phyloP scores from a whole-genome alignment of 768 basidiomycete genomes.

The Russula sp. region DNA sequence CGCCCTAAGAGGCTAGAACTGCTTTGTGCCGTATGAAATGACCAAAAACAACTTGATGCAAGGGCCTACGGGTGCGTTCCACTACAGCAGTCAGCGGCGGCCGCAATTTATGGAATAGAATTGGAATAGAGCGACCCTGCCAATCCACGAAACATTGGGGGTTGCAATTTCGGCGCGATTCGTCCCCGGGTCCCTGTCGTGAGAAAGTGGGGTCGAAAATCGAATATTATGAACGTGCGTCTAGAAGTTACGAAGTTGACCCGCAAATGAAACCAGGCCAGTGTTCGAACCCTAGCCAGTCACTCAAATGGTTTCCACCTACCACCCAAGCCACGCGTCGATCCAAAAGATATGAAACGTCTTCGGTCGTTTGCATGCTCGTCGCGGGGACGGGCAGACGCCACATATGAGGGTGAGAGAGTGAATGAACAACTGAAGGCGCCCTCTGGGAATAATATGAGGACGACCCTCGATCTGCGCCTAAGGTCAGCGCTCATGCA shows the following conservation, averaged over 20 bases:
- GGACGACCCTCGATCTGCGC: too few relatives aligned
- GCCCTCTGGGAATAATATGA: background rate
- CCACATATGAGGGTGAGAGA: conserved; percentile 4
- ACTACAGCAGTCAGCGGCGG: background rate
- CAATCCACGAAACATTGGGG: background rate
- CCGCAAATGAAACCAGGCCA: background rate
- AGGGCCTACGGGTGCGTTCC: background rate
- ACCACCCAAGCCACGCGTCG: background rate
- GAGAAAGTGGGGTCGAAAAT: background rate
- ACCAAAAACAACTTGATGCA: background rate
- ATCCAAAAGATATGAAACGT: conserved; percentile 5
- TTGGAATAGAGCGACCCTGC: background rate
- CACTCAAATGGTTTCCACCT: background rate
- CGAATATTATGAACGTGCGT: background rate
- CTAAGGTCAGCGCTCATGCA: background rate
- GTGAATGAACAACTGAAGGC: background rate
- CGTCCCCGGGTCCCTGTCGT: background rate
- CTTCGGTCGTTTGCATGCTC: background rate
- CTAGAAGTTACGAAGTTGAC: background rate
- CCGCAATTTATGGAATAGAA: background rate
- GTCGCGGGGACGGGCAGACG: background rate
- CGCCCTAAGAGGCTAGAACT: background rate
- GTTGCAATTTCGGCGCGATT: background rate
- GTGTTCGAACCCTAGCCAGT: background rate
- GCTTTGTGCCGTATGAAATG: background rate